Conservation (phyloP, 768 basidiomycete species). For the Coprinopsis marcescibilis region DNA sequence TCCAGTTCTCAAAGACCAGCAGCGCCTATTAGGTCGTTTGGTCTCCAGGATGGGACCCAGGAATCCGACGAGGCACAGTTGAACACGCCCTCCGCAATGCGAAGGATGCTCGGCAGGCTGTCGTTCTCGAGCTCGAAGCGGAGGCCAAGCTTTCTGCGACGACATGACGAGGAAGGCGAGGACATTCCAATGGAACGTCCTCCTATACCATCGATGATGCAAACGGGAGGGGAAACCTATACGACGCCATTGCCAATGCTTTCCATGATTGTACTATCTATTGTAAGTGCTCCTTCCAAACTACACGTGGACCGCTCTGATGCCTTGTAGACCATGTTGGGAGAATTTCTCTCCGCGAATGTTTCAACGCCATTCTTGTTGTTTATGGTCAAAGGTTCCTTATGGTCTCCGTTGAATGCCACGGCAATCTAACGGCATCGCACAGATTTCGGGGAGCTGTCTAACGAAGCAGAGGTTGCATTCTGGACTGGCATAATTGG, state of each 20-base stretch:
- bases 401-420: conserved; percentile 1
- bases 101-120: conserved; percentile 11
- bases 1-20: conserved; percentile 5
- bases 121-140: conserved; percentile 13
- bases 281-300: conserved; percentile 40
- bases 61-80: background rate
- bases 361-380: conserved; percentile 88
- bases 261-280: conserved; percentile 89
- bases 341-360: conserved; percentile 92
- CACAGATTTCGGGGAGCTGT: conserved; percentile 61
- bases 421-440: conserved; percentile 5
- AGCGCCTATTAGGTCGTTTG: conserved; percentile 14
- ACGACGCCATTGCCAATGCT: conserved; percentile 79
- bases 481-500: conserved; percentile 86
- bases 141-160: conserved; percentile 8
- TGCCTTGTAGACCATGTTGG: conserved; percentile 72
- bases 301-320: background rate
- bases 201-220: conserved; percentile 69
- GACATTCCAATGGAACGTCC: conserved; percentile 37
- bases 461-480: conserved; percentile 80
- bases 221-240: conserved; percentile 61
- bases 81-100: conserved; percentile 7
- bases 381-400: conserved; percentile 87
- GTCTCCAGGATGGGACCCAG: conserved; percentile 10
- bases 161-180: conserved; percentile 6